Conservation (phyloP, 2,329 filamentous ascomycete genomes). For the Byssochlamys sp. region DNA sequence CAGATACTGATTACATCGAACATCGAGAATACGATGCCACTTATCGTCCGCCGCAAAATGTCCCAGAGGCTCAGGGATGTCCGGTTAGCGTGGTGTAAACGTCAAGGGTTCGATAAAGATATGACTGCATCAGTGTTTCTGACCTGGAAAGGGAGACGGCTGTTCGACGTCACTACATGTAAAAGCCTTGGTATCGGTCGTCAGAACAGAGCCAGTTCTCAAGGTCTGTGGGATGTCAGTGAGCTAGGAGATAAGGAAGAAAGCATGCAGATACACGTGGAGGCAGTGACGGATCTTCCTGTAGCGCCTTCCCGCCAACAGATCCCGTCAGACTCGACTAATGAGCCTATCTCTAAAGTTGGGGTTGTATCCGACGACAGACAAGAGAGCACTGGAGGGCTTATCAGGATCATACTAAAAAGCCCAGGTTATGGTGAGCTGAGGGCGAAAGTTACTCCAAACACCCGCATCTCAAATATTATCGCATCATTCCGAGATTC, state of each 20-base stretch:
- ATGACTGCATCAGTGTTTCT: constrained; percentile 55
- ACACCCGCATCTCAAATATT: constrained; percentile 54
- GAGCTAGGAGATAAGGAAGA: constrained; percentile 44
- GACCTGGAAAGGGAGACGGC: constrained; percentile 63
- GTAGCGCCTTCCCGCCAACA: constrained; percentile 32
- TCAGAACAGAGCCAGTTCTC: constrained; percentile 31
- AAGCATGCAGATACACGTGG: constrained; percentile 56
- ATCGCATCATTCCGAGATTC: constrained; percentile 52
- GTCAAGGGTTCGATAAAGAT: constrained; percentile 46
- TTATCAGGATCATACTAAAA: constrained; percentile 42
- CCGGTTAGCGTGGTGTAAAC: constrained; percentile 58
- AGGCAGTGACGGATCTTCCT: constrained; percentile 63
- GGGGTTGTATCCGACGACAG: constrained; percentile 2
- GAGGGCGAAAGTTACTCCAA: constrained; percentile 34
- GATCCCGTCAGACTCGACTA: constrained; percentile 11
- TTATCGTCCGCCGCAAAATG: constrained; percentile 58
- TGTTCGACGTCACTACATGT: constrained; percentile 70
- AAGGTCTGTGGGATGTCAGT: constrained; percentile 24
- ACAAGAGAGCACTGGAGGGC: constrained; percentile 17
- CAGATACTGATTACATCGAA: constrained; percentile 59
- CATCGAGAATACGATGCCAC: constrained; percentile 50
- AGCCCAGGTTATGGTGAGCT: constrained; percentile 43
- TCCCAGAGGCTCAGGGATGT: constrained; percentile 59
- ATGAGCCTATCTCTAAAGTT: constrained; percentile 6
- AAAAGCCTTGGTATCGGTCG: constrained; percentile 51